Evolutionary conservation across 2,329 filamentous ascomycete genomes (phyloP).

Genomic region (Colletotrichum chrysophilum): DNA sequence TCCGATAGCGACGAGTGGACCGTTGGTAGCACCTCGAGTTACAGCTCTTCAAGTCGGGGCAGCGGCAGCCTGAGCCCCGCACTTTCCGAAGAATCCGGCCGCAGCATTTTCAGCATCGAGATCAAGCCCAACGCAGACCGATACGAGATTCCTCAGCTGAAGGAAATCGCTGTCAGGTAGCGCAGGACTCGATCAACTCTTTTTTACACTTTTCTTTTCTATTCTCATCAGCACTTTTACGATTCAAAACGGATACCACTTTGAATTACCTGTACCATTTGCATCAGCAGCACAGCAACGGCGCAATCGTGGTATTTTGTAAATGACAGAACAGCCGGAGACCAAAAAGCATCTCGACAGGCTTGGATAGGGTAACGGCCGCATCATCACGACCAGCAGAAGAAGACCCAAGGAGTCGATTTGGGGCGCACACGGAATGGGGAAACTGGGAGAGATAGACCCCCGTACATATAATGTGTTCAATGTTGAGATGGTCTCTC

Average conservation of each 20-base stretch:
- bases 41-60: slow-evolving; percentile 44
- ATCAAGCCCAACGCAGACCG: slow-evolving; percentile 44
- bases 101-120: slow-evolving; percentile 31
- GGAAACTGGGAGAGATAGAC: slow-evolving; percentile 15
- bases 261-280: slow-evolving; percentile 20
- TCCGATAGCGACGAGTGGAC: slow-evolving; percentile 88
- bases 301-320: slow-evolving; percentile 21
- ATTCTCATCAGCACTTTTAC: slow-evolving; percentile 17
- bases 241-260: slow-evolving; percentile 18
- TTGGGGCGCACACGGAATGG: background rate
- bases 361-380: slow-evolving; percentile 16
- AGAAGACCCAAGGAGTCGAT: slow-evolving; percentile 12
- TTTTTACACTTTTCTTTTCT: slow-evolving; percentile 2
- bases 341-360: background rate
- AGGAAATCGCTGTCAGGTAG: slow-evolving; percentile 49
- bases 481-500: background rate
- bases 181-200: background rate
- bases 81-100: slow-evolving; percentile 44
- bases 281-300: slow-evolving; percentile 27
- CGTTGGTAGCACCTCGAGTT: slow-evolving; percentile 81
- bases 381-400: slow-evolving; percentile 13
- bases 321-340: slow-evolving; percentile 18
- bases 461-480: slow-evolving; percentile 22
- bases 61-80: slow-evolving; percentile 50
- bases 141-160: slow-evolving; percentile 36